Evolutionary conservation across 345 rosid genomes (phyloP).

Genomic region (Dovyalis caffra): DNA sequence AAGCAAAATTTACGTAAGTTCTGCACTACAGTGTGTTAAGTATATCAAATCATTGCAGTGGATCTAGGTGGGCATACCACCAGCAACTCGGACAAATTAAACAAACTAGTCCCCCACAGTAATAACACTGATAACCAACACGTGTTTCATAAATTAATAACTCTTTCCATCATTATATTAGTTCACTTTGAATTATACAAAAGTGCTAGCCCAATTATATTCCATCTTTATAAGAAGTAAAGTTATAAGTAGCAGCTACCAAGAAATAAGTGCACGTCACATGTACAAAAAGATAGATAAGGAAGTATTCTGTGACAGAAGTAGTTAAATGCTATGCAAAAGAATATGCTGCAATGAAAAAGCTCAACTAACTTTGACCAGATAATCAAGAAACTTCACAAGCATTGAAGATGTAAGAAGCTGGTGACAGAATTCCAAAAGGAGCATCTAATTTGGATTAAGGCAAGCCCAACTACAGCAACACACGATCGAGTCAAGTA

Average conservation of each 20-base stretch:
- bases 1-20: neutral
- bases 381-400: neutral
- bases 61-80: neutral
- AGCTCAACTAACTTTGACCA: neutral
- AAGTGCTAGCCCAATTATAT: neutral
- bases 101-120: neutral
- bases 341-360: neutral
- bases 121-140: neutral
- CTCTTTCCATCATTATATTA: neutral
- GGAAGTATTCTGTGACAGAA: neutral
- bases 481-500: neutral
- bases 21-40: neutral
- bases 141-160: neutral
- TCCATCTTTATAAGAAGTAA: neutral
- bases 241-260: neutral
- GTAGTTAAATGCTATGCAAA: neutral
- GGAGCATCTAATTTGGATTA: neutral
- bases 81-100: neutral
- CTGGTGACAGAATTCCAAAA: neutral
- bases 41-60: neutral
- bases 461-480: neutral
- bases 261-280: neutral
- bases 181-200: neutral
- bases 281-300: neutral
- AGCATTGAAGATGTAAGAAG: neutral